Evolutionary conservation across 305 asterid genomes (phyloP), one percentile per base, ranked within the genome.

Genomic region (Fraxinus paxiana): DNA sequence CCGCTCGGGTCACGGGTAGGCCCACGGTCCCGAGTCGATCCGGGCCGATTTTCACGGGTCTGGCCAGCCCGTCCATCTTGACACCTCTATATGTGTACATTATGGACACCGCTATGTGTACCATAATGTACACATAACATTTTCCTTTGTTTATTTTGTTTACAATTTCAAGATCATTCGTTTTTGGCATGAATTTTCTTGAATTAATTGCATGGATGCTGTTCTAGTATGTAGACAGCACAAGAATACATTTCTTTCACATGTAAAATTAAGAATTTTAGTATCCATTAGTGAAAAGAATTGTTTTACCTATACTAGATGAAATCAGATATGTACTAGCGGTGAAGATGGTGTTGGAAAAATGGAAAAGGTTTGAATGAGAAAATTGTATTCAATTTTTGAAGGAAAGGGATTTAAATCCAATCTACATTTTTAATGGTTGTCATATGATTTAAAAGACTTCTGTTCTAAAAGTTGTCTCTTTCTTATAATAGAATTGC

Each of bases 191-290:
- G 35, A 84, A 84, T 79, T 86, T 84, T 54, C 30, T 75, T 71
- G 74, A 85, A 85, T 87, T 84, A 31, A 87, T 81, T 90, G 83
- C 86, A 48, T 61, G 77, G 85, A 83, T 80, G 81, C 82, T 82
- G 75, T 78, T 35, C 56, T 24, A 73, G 28, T 71, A 80, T 56
- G 87, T n/a, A 69, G 26, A 70, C 75, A 31, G 41, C 75, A 31
- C 67, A 61, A 84, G 82, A 28, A 83, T 41, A 80, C 86, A 83
- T 85, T 80, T 80, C 75, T 37, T 48, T 67, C 86, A 80, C 82
- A 73, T 85, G 81, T 59, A 76, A 71, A 48, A 79, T 63, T 81
- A 79, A 43, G 37, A 12, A 81, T 26, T 28, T 69, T 69, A 13
- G 41, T 69, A 15, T 77, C 67, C 35, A 71, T 24, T 48, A 30